Conservation (phyloP, 495 filamentous ascomycete genomes). For the Apiosordaria backusii region DNA sequence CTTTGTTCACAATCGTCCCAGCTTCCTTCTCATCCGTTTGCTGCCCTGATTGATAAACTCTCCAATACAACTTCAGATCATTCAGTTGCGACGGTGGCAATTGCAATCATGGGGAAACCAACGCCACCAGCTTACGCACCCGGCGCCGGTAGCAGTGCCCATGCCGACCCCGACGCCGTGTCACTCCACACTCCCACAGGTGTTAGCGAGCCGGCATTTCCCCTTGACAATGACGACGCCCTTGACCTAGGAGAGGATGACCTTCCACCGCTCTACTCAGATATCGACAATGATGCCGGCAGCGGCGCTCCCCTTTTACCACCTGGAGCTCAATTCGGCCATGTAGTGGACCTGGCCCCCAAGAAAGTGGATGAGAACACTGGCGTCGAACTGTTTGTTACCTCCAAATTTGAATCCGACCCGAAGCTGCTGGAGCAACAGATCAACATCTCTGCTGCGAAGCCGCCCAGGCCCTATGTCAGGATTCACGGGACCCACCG, state of each 20-base stretch:
- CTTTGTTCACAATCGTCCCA: neutral
- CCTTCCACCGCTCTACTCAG: slow-evolving; percentile 36
- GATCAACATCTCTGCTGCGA: slow-evolving; percentile 38
- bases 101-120: slow-evolving; percentile 28
- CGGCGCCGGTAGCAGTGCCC: slow-evolving; percentile 15
- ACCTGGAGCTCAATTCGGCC: neutral
- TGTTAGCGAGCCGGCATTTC: slow-evolving; percentile 8
- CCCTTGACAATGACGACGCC: slow-evolving; percentile 29
- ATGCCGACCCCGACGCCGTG: slow-evolving; percentile 22
- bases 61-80: no score
- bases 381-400: slow-evolving; percentile 36
- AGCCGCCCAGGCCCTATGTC: slow-evolving; percentile 46
- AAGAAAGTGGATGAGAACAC: slow-evolving; percentile 22
- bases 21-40: neutral
- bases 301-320: slow-evolving; percentile 28
- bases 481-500: slow-evolving; percentile 50
- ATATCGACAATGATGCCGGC: slow-evolving; percentile 18
- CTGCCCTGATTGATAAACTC: no score
- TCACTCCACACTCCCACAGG: slow-evolving; percentile 28
- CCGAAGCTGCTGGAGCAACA: slow-evolving; percentile 41
- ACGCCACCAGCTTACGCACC: slow-evolving; percentile 6
- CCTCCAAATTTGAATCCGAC: slow-evolving; percentile 38
- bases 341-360: neutral
- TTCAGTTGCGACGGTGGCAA: neutral
- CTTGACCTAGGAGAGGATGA: slow-evolving; percentile 33